Evolutionary conservation across 164 flowering plant species (phyloP).

Genomic region (Stephania japonica): DNA sequence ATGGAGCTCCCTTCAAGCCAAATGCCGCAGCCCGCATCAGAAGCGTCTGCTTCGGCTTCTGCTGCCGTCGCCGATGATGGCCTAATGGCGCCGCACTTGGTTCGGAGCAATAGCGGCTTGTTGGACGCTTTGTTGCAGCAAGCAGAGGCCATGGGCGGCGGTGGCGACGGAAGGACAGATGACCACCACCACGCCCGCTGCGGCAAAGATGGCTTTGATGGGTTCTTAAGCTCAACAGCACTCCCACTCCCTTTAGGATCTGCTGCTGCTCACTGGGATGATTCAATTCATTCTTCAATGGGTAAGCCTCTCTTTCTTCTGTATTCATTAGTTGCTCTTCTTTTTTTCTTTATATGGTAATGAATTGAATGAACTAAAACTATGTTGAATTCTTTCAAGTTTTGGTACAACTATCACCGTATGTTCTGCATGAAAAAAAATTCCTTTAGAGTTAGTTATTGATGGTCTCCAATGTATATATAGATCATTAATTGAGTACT

Average conservation of each 20-base stretch:
- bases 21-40: constrained; percentile 15
- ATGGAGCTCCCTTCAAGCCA: constrained; percentile 36
- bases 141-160: constrained; percentile 23
- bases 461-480: not conserved
- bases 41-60: not conserved
- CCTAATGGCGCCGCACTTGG: not conserved
- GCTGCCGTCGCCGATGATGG: not conserved
- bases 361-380: too few relatives aligned
- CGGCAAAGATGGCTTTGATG: constrained; percentile 14
- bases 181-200: constrained; percentile 3
- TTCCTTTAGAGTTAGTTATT: not conserved
- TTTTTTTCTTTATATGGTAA: too few relatives aligned
- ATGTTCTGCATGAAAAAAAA: not conserved
- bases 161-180: constrained; percentile 9
- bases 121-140: constrained; percentile 42
- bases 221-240: constrained; percentile 1
- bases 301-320: constrained; percentile 10
- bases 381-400: not conserved
- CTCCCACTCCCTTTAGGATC: constrained; percentile 15
- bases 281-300: constrained; percentile 11
- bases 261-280: constrained; percentile 17
- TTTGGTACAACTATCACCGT: not conserved
- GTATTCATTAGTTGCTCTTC: too few relatives aligned
- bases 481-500: not conserved
- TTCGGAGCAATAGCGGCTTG: constrained; percentile 24